Evolutionary conservation across 192 early-diverging fungal species (phyloP), one percentile per base, ranked within the genome.

Genomic region (Podila horticola): DNA sequence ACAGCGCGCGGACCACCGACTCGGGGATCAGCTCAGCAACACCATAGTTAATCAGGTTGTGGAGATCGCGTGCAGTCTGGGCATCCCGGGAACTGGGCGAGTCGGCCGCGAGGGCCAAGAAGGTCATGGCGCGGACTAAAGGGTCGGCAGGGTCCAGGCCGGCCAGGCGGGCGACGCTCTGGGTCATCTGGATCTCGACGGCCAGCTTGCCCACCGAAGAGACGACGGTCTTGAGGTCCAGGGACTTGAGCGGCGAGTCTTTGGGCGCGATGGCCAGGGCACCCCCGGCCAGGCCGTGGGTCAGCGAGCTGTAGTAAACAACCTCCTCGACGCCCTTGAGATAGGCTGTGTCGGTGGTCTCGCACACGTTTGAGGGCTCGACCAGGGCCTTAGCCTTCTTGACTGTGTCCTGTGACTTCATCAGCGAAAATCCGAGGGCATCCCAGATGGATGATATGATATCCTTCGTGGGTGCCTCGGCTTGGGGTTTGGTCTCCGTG

Each of bases 101-200:
- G n/a, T 66, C 59, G 12, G 69, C 75, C 2, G 58, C 20, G 1
- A 77, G 36, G 4, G 68, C 26, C 58, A 71, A 15, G 50, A 66
- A 77, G 26, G 64, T 65, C 48, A 71, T 77, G 6, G 75, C 28
- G 13, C 64, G 28, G 10, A 71, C 68, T 5, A 15, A 0, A 8
- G 65, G 63, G 0, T 71, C 64, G 8, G 15, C 13, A 1, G 75
- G 75, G 50, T 77, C 17, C 8, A 77, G 64, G 8, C 57, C 69
- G 4, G 75, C 75, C 0, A 71, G 22, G 9, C 69, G 48, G 4
- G 75, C 75, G 4, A 77, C 36, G 10, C 38, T 49, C 13, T 77
- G 75, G 0, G 58, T 69, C 75, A 77, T 77, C 9, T 66, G 69
- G 33, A 77, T 55, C 58, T 71, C 67, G 10, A 77, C 26, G 1